phyloP scores from a whole-genome alignment of 2,329 filamentous ascomycete species.

The Nigrospora sphaerica region DNA sequence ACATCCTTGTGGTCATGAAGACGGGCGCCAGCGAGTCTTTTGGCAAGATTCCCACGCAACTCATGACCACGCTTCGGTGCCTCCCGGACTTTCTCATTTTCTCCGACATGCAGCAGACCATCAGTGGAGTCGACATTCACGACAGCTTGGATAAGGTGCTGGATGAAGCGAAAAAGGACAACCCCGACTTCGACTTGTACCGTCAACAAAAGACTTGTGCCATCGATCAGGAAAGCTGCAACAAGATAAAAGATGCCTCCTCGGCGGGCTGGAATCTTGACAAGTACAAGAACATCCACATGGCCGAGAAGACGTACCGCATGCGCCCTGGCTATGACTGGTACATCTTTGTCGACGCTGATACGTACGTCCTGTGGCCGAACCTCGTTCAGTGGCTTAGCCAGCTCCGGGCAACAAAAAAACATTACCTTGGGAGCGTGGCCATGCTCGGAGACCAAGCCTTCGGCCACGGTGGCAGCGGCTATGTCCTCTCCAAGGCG shows the following conservation, averaged over 20 bases:
- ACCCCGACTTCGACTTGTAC: conserved; percentile 45
- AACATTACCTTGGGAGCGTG: conserved; percentile 43
- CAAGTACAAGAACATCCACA: conserved; percentile 57
- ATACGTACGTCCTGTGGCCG: conserved; percentile 49
- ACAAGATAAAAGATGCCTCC: conserved; percentile 19
- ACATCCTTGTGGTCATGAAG: conserved; percentile 46
- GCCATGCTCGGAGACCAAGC: conserved; percentile 31
- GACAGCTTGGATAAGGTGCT: conserved; percentile 40
- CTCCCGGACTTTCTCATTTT: conserved; percentile 47
- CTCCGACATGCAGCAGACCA: conserved; percentile 44
- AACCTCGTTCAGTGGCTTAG: conserved; percentile 43
- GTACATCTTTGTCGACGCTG: conserved; percentile 54
- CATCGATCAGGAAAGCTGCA: conserved; percentile 36
- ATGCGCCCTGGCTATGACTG: conserved; percentile 46
- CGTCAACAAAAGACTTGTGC: conserved; percentile 36
- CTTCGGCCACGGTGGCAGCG: conserved; percentile 51
- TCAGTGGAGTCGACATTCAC: conserved; percentile 35
- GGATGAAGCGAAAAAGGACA: conserved; percentile 32
- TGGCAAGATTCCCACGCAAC: conserved; percentile 44
- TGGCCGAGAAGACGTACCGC: conserved; percentile 45
- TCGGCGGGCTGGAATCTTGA: conserved; percentile 46
- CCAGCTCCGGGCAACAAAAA: conserved; percentile 31
- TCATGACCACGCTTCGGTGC: conserved; percentile 45
- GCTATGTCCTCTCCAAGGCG: conserved; percentile 43
- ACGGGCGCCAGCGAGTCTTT: conserved; percentile 49